These are phyloP conservation scores for Phaeophleospora eucalypticola DNA, from an alignment of 2,329 filamentous ascomycete species.

Conservation along the genomic window DNA sequence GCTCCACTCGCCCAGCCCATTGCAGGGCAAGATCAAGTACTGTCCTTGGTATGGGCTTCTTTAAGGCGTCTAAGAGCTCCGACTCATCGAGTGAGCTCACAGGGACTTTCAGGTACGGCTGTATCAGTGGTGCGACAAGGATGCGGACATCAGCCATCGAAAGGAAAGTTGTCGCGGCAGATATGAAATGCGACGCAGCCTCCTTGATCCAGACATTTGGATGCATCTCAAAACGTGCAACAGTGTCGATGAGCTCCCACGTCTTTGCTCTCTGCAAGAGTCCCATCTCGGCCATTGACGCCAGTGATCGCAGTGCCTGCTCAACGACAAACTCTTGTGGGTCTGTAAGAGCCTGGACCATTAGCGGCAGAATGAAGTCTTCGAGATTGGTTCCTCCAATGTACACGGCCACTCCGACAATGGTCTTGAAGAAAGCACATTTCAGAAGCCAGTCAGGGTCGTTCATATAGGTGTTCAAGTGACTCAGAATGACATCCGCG, in stretches of 20 bases:
- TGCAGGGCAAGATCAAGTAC: conserved; percentile 80
- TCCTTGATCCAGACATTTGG: conserved; percentile 95
- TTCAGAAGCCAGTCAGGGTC: conserved; percentile 95
- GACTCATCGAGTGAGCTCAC: conserved; percentile 68
- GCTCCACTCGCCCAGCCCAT: conserved; percentile 70
- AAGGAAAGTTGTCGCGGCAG: conserved; percentile 69
- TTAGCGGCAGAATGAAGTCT: conserved; percentile 90
- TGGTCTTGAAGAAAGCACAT: conserved; percentile 92
- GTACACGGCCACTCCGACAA: conserved; percentile 87
- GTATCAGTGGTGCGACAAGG: conserved; percentile 74
- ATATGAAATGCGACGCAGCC: conserved; percentile 77
- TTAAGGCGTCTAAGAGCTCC: conserved; percentile 73
- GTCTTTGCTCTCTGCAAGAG: conserved; percentile 78
- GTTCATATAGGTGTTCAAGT: conserved; percentile 95
- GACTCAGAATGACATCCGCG: conserved; percentile 92
- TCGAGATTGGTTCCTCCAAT: conserved; percentile 85
- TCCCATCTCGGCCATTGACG: conserved; percentile 81
- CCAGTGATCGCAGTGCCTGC: conserved; percentile 80
- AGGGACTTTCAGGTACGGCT: conserved; percentile 73
- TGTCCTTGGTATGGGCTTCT: conserved; percentile 71
- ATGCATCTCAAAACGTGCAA: conserved; percentile 83
- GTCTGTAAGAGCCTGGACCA: conserved; percentile 91
- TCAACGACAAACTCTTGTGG: conserved; percentile 92
- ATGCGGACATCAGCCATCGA: conserved; percentile 78
- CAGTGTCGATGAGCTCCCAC: conserved; percentile 82